Conservation (phyloP, 2,329 filamentous ascomycete species). For the Fusarium nodosum region DNA sequence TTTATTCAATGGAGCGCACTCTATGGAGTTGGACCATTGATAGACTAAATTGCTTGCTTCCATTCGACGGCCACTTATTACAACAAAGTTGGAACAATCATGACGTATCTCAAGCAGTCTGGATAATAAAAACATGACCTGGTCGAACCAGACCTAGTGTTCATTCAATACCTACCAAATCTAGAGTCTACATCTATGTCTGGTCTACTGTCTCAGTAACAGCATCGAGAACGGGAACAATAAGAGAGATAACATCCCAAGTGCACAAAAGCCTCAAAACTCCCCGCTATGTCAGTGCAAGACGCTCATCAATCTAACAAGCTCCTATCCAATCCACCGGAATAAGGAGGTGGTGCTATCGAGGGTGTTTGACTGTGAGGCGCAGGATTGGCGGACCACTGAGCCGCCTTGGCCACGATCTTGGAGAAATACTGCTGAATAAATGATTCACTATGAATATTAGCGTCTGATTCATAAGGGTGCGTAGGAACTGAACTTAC, state of each 20-base stretch:
- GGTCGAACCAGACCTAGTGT: background rate
- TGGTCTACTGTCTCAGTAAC: slow-evolving; percentile 6
- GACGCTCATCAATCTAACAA: slow-evolving; percentile 42
- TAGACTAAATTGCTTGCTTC: too few species aligned
- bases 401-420: slow-evolving; percentile 70
- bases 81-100: background rate
- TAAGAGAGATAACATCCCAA: slow-evolving; percentile 9
- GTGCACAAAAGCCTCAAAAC: slow-evolving; percentile 32
- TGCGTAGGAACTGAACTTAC: slow-evolving; percentile 56
- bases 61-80: background rate
- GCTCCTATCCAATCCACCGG: slow-evolving; percentile 27
- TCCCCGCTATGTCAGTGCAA: slow-evolving; percentile 32
- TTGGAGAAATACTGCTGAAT: slow-evolving; percentile 81
- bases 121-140: background rate
- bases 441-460: slow-evolving; percentile 74
- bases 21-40: too few species aligned
- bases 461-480: background rate
- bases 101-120: rapidly evolving
- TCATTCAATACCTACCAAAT: slow-evolving; percentile 11
- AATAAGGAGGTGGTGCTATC: slow-evolving; percentile 36
- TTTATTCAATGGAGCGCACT: background rate
- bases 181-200: slow-evolving; percentile 33
- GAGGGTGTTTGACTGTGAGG: slow-evolving; percentile 19
- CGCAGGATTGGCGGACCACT: slow-evolving; percentile 50
- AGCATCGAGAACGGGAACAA: slow-evolving; percentile 7